Conservation (phyloP, 257 asterid species). For the Lantana camara region DNA sequence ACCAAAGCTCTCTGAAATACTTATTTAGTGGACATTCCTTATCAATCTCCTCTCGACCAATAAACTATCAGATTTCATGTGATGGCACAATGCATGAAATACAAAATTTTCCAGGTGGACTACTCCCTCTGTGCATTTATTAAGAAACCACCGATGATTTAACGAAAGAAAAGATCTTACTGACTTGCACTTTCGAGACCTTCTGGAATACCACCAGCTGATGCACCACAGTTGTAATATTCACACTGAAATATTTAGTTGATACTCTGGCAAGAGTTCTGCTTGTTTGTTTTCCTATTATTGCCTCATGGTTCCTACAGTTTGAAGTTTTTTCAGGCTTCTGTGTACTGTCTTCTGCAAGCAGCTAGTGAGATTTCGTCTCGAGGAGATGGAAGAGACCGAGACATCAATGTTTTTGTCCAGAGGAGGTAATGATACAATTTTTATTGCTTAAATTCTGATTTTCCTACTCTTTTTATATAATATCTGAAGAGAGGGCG, state of each 20-base stretch:
- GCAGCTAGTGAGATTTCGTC: slow-evolving; percentile 89
- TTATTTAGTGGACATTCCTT: background rate
- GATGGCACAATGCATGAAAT: background rate
- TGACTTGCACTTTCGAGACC: no score
- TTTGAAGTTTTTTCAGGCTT: slow-evolving; percentile 62
- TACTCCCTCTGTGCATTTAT: background rate
- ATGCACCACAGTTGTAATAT: background rate
- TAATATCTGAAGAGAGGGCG: slow-evolving; percentile 18
- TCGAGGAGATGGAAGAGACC: slow-evolving; percentile 93
- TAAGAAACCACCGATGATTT: background rate
- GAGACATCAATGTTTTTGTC: slow-evolving; percentile 76
- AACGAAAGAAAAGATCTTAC: background rate
- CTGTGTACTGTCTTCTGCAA: slow-evolving; percentile 83
- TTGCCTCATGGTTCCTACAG: slow-evolving; percentile 30
- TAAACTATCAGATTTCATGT: background rate
- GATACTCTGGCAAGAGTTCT: slow-evolving; percentile 8
- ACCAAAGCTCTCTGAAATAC: background rate
- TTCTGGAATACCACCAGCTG: background rate
- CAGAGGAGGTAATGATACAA: slow-evolving; percentile 70
- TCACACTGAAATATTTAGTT: background rate
- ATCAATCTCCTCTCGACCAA: background rate
- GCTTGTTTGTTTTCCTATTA: slow-evolving; percentile 15
- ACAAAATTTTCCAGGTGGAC: background rate
- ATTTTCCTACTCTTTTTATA: slow-evolving; percentile 15
- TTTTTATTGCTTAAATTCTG: slow-evolving; percentile 20